A percentile compares a stretch with the other conserved stretches of the same genome.
Conservation (phyloP, 345 rosid species). For the Aquilaria yunnanensis region DNA sequence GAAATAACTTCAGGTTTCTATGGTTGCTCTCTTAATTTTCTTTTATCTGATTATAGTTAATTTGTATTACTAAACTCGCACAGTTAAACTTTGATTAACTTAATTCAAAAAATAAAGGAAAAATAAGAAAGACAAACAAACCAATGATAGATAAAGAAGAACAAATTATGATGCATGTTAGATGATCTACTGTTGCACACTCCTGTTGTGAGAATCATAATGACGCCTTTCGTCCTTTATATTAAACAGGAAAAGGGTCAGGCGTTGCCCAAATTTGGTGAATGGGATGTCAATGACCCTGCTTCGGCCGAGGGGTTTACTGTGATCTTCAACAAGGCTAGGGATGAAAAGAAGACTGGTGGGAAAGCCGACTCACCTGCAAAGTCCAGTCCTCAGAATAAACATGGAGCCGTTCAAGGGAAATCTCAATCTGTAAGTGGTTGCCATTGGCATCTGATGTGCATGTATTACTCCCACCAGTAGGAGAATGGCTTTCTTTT, state of each 20-base stretch:
- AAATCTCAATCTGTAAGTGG: slow-evolving; percentile 74
- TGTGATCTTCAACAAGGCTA: slow-evolving; percentile 89
- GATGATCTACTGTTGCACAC: too few relatives aligned
- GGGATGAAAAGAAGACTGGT: slow-evolving; percentile 93
- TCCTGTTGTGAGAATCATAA: too few relatives aligned
- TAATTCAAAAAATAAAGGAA: too few relatives aligned
- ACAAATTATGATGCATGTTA: too few relatives aligned
- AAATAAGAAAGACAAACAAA: too few relatives aligned
- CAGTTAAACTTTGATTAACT: too few relatives aligned
- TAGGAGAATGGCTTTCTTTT: background rate
- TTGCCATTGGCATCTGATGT: slow-evolving; percentile 8
- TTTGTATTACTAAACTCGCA: too few relatives aligned
- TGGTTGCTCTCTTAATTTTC: too few relatives aligned
- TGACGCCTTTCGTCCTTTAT: background rate
- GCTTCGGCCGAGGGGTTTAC: slow-evolving; percentile 98
- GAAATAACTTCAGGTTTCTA: too few relatives aligned
- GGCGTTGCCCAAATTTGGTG: slow-evolving; percentile 91
- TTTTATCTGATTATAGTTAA: too few relatives aligned
- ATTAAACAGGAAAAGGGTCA: slow-evolving; percentile 67
- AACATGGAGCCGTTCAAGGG: slow-evolving; percentile 51
- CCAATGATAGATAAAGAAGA: too few relatives aligned
- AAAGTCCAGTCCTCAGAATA: slow-evolving; percentile 43
- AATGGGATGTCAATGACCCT: slow-evolving; percentile 99
- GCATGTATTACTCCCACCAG: background rate
- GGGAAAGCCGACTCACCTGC: slow-evolving; percentile 66